These are phyloP conservation scores for Moesziomyces parantarcticus DNA, from an alignment of 1,284 basidiomycete species.

Conservation along the genomic window DNA sequence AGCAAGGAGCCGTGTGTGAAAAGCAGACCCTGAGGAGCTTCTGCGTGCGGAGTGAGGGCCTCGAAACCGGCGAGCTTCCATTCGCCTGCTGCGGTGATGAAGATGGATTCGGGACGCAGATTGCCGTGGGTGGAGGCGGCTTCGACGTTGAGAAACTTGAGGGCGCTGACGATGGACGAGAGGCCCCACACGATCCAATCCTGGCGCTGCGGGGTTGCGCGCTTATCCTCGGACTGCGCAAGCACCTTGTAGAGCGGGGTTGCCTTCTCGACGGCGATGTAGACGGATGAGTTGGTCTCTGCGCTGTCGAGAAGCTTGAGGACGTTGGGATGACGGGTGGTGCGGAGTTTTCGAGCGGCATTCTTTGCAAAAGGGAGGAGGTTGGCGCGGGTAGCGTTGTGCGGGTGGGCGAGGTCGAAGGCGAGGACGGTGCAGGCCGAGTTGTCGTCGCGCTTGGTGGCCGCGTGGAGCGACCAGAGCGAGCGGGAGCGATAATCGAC, in stretches of 20 bases:
- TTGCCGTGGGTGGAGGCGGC: slow-evolving; percentile 80
- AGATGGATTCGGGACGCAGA: slow-evolving; percentile 81
- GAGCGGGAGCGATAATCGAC: slow-evolving; percentile 75
- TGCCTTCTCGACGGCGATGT: slow-evolving; percentile 94
- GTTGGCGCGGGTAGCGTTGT: slow-evolving; percentile 44
- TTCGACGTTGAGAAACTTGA: slow-evolving; percentile 87
- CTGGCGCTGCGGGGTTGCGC: slow-evolving; percentile 71
- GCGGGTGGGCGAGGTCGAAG: slow-evolving; percentile 55
- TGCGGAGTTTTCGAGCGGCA: slow-evolving; percentile 87
- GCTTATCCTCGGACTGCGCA: slow-evolving; percentile 61
- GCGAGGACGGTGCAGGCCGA: slow-evolving; percentile 68
- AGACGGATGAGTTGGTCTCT: slow-evolving; percentile 85
- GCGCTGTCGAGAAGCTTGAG: slow-evolving; percentile 88
- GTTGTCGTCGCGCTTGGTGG: slow-evolving; percentile 84
- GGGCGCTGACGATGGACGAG: slow-evolving; percentile 86
- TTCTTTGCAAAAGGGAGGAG: slow-evolving; percentile 83
- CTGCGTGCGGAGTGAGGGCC: slow-evolving; percentile 74
- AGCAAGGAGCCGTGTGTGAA: slow-evolving; percentile 53
- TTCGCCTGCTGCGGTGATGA: slow-evolving; percentile 84
- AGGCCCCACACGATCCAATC: slow-evolving; percentile 96
- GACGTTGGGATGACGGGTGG: slow-evolving; percentile 92
- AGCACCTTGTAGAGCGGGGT: slow-evolving; percentile 79
- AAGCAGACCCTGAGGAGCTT: slow-evolving; percentile 64
- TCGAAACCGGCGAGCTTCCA: slow-evolving; percentile 98
- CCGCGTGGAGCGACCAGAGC: slow-evolving; percentile 88